Evolutionary conservation across 176 grass and related monocot species (phyloP).

Genomic region (Raddia guianensis): DNA sequence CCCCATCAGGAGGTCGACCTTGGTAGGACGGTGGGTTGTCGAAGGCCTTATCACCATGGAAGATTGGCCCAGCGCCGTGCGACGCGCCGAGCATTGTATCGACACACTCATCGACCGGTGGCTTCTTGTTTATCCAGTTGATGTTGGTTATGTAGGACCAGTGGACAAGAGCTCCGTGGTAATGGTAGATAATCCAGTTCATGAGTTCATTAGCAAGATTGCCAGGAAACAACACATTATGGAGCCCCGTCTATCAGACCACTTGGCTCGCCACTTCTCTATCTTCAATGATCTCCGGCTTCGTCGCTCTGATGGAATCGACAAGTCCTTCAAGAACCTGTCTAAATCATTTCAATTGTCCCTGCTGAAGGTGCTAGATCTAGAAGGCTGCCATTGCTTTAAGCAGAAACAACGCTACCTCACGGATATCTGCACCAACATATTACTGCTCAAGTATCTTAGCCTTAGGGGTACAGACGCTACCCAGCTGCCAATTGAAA

Average conservation of each 20-base stretch:
- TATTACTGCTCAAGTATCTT: constrained; percentile 34
- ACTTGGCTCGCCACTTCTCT: constrained; percentile 28
- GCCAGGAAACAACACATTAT: background rate
- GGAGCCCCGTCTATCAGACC: background rate
- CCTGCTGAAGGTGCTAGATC: constrained; percentile 26
- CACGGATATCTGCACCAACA: background rate
- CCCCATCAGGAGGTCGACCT: background rate
- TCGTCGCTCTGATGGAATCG: constrained; percentile 4
- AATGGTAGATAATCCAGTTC: background rate
- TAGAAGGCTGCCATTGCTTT: background rate
- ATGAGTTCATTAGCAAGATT: constrained; percentile 6
- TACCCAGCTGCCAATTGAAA: background rate
- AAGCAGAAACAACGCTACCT: background rate
- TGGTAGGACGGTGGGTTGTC: constrained; percentile 5
- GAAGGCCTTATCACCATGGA: background rate
- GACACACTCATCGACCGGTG: background rate
- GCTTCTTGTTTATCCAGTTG: background rate
- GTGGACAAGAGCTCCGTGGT: background rate
- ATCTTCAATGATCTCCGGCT: constrained; percentile 6
- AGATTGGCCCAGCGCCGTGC: background rate
- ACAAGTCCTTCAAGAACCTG: background rate
- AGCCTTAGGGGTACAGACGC: background rate
- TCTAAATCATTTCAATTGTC: background rate
- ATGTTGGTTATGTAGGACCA: background rate
- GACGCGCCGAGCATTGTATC: background rate